Percentiles rank a stretch among this genome's conserved stretches.
Evolutionary conservation across 2,329 filamentous ascomycete species (phyloP).

Genomic region (Ophiostoma sp.): DNA sequence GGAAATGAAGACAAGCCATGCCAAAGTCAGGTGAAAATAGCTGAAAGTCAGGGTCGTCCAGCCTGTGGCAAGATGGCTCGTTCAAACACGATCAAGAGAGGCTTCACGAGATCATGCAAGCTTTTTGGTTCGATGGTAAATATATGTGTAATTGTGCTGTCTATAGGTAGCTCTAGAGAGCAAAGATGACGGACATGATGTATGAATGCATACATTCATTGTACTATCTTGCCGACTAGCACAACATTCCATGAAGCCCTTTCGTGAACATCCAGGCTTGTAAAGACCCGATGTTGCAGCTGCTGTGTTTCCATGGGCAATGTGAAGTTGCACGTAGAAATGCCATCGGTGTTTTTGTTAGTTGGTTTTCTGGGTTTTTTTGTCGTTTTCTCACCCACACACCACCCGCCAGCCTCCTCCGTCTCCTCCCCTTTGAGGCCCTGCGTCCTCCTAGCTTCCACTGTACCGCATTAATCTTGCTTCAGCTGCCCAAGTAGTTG

Average conservation of each 20-base stretch:
- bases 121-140: neutral
- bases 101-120: neutral
- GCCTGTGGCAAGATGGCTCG: too few relatives aligned
- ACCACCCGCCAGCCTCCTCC: neutral
- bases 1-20: too few relatives aligned
- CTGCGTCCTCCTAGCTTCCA: slow-evolving; percentile 1
- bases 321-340: neutral
- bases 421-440: slow-evolving; percentile 5
- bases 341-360: slow-evolving; percentile 21
- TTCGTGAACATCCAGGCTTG: neutral
- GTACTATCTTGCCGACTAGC: too few relatives aligned
- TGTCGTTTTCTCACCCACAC: neutral
- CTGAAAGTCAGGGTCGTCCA: too few relatives aligned
- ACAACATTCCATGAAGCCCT: too few relatives aligned
- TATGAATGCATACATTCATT: too few relatives aligned
- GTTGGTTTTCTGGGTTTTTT: slow-evolving; percentile 12
- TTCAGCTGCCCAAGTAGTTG: neutral
- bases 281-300: neutral
- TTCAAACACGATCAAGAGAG: neutral
- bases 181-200: too few relatives aligned
- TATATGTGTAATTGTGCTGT: neutral
- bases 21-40: too few relatives aligned
- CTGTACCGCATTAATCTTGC: neutral
- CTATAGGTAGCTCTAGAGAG: neutral
- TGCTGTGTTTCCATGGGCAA: neutral